phyloP scores from a whole-genome alignment of 1,284 basidiomycete species.

The Dichomitus squalens region DNA sequence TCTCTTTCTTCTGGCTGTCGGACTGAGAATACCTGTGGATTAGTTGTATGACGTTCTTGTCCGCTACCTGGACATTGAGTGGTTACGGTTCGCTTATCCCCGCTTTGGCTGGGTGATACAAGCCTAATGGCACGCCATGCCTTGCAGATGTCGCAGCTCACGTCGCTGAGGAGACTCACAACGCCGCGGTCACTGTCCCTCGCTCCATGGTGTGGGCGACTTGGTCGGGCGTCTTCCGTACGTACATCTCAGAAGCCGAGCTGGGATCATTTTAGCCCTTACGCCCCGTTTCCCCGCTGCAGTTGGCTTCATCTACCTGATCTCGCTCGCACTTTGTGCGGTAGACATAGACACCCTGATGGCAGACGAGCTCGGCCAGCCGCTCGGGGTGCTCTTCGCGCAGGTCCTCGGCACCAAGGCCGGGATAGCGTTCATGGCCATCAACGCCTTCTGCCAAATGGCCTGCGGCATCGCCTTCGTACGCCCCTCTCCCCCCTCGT shows the following conservation, averaged over 20 bases:
- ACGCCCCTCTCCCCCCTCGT: not conserved
- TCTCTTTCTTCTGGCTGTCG: not conserved
- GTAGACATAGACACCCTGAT: conserved; percentile 22
- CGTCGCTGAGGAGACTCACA: conserved; percentile 72
- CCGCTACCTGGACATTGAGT: not conserved
- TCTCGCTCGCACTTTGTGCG: conserved; percentile 32
- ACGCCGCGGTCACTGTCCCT: conserved; percentile 70
- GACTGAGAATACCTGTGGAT: not conserved
- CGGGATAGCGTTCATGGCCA: conserved; percentile 19
- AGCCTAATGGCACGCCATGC: conserved; percentile 44
- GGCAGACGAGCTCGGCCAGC: conserved; percentile 22
- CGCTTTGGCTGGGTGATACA: conserved; percentile 64
- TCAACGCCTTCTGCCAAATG: conserved; percentile 49
- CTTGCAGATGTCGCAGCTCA: conserved; percentile 75
- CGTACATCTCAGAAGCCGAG: not conserved
- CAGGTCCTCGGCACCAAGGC: conserved; percentile 18
- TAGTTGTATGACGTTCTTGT: conserved; percentile 1
- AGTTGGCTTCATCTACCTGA: conserved; percentile 61
- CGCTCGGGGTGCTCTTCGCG: conserved; percentile 19
- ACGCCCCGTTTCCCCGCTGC: too few relatives aligned
- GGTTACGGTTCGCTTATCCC: conserved; percentile 52
- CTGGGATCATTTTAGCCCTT: not conserved
- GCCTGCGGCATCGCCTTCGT: conserved; percentile 55
- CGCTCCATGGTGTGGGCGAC: conserved; percentile 74
- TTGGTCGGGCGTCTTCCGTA: conserved; percentile 47